Evolutionary conservation across 2,329 filamentous ascomycete genomes (phyloP), one percentile per base, ranked within the genome.

Genomic region (Huntiella abstrusa): DNA sequence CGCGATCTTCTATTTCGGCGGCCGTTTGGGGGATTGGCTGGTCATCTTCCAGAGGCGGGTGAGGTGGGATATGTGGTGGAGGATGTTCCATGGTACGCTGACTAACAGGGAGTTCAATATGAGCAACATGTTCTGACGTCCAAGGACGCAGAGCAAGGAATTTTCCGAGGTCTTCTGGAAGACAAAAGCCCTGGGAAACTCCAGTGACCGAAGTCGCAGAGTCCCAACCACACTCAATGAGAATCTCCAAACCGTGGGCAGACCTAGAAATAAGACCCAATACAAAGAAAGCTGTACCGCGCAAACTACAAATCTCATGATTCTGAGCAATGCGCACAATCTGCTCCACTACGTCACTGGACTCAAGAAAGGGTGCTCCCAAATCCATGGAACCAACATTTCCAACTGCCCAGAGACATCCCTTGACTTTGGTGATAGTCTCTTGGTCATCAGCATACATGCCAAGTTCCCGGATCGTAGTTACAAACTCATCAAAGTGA

Each of bases 381-480:
- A 95, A 75, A 55, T 96, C 88, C 87, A 98, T 96, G 0, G 87
- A 95, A 0, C 91, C 91, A 34, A 98, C 88, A 55, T 98, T 98
- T 17, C 91, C 91, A 1, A 98, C 86, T 0, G 91, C 91, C 91
- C 91, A 98, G 41, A 98, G 68, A 58, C 86, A 95, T 5, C 87
- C 91, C 60, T 98, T 98, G 53, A 96, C 85, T 59, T 95, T 96
- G 49, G 85, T 76, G 39, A 96, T 77, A 17, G 80, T 72, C 60
- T 98, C 91, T 0, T 73, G 59, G 55, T 98, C 91, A 53, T 92
- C 81, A 37, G 79, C 78, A 54, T 91, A 81, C 67, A 87, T 80
- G 33, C 80, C 83, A 54, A 86, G 80, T 52, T 96, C 86, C 42
- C 80, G 78, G 53, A 98, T 94, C 1, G 84, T 95, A 40, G 75